Evolutionary conservation across 2,329 filamentous ascomycete genomes (phyloP), one percentile per base, ranked within the genome.

Genomic region (Cladosporium colombiae): DNA sequence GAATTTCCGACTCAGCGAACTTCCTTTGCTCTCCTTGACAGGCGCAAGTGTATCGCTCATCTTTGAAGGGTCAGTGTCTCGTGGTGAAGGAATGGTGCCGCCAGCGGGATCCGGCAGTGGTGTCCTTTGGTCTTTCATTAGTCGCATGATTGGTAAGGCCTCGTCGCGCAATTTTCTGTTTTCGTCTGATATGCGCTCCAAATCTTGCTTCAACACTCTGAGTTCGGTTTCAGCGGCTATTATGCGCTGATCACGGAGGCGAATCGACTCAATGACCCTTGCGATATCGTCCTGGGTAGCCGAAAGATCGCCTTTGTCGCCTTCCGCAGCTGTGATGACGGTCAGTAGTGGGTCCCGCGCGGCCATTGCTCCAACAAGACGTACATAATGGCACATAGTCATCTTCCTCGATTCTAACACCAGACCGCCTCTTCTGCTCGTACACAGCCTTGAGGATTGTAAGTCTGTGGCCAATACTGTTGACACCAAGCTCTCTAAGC

Each of bases 381-480:
- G 21, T 44, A 65, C 63, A 66, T 60, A 95, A 83, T 44, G 95
- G 95, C 61, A 97, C 86, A 77, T 97, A 99, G 78, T 98, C 92
- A 74, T 97, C 94, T 68, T 90, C 89, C 75, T 98, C 94, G 72
- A 97, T 86, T 18, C 92, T 90, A 67, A 98, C 87, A 73, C 96
- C 93, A 75, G 97, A 93, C 70, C 92, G 92, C 77, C 94, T 90
- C 81, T 99, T 99, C 75, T 95, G 89, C 75, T 98, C 93, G 80
- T 97, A 98, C 64, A 98, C 93, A 73, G 89, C 93, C 81, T 97
- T 98, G 66, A 99, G 85, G 66, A 99, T 96, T 25, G 93, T 96
- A 73, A 99, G 84, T 67, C 95, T 89, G 81, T 99, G 95, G 49
- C 95, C 95, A 57, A 97, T 92, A 80, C 94, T 98, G 69, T 84